Percentiles rank a stretch among this genome's conserved stretches.
These are phyloP conservation scores for Pseudocercospora musae DNA, from an alignment of 2,329 filamentous ascomycete species.

Conservation along the genomic window DNA sequence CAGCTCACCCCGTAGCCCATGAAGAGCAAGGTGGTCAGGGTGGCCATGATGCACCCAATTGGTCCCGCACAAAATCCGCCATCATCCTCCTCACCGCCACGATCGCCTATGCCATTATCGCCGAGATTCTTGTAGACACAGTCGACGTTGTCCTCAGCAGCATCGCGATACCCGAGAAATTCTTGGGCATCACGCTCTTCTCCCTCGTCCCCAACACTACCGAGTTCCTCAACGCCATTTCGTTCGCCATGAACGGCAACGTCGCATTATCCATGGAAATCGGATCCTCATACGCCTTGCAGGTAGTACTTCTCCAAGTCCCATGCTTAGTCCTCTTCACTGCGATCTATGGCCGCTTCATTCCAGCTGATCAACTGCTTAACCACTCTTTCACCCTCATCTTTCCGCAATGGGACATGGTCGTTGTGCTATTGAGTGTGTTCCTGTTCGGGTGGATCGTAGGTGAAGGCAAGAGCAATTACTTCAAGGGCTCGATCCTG, in stretches of 20 bases:
- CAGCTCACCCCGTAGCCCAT: constrained; percentile 19
- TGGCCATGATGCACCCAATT: constrained; percentile 97
- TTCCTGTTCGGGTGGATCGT: constrained; percentile 97
- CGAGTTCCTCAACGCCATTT: constrained; percentile 98
- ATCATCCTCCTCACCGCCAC: constrained; percentile 87
- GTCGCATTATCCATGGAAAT: constrained; percentile 99
- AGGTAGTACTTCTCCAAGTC: constrained; percentile 92
- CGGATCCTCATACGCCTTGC: constrained; percentile 91
- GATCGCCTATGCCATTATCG: constrained; percentile 90
- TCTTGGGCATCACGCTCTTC: constrained; percentile 93
- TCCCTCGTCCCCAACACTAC: constrained; percentile 97
- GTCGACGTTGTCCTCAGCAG: constrained; percentile 94
- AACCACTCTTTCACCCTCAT: constrained; percentile 76
- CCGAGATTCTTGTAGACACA: constrained; percentile 93
- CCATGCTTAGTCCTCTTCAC: constrained; percentile 90
- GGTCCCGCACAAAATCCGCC: constrained; percentile 87
- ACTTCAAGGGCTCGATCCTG: constrained; percentile 97
- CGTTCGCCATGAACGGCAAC: constrained; percentile 99
- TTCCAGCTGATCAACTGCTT: constrained; percentile 53
- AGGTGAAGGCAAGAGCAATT: constrained; percentile 98
- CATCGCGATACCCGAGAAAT: constrained; percentile 92
- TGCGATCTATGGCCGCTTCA: constrained; percentile 63
- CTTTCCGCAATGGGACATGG: constrained; percentile 99
- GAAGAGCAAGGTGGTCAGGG: constrained; percentile 47
- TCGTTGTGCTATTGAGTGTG: constrained; percentile 91